Evolutionary conservation across 192 early-diverging fungal genomes (phyloP), one percentile per base, ranked within the genome.

Genomic region (Kappamyces sp.): DNA sequence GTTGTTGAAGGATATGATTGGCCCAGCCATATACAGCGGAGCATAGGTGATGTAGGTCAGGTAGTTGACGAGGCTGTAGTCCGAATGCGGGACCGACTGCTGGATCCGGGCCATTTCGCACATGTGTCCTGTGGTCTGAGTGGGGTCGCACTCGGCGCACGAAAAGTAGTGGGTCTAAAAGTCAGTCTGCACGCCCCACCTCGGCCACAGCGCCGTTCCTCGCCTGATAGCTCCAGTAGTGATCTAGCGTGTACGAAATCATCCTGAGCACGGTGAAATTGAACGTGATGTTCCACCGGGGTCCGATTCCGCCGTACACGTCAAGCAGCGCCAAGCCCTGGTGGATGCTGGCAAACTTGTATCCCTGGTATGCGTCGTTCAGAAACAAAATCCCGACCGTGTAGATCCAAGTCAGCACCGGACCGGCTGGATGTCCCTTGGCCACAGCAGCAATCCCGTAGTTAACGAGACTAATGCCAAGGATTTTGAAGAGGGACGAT

Each of bases 1-100:
- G 64, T 89, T 84, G 74, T 97, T 98, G 74, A 87, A 98, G 0
- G 94, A 86, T 58, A 95, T 88, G 46, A 98, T 94, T 10, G 95
- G 95, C 3, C 95, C 95, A 31, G 91, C 89, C 37, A 97, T 69
- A 68, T 91, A 98, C 48, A 98, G 76, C 2, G 95, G 95, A 12
- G 86, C 82, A 58, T 98, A 98, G 13, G 89, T 46, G 5, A 88
- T 61, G 63, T 91, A 97, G 0, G 85, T 76, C 58, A 88, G 73
- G 67, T 88, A 98, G 67, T 88, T 80, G 60, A 75, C 51, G 51
- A 89, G 77, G 55, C 84, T 86, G 73, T 94, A 98, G 51, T 94
- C 90, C 3, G 47, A 2, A 10, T 23, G 6, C n/a, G 47, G 3
- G 9, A 51, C 40, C 32, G 44, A 44, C 8, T 34, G 47, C 39